phyloP scores from a whole-genome alignment of 2,329 filamentous ascomycete genomes.

The Aspergillus fructus region DNA sequence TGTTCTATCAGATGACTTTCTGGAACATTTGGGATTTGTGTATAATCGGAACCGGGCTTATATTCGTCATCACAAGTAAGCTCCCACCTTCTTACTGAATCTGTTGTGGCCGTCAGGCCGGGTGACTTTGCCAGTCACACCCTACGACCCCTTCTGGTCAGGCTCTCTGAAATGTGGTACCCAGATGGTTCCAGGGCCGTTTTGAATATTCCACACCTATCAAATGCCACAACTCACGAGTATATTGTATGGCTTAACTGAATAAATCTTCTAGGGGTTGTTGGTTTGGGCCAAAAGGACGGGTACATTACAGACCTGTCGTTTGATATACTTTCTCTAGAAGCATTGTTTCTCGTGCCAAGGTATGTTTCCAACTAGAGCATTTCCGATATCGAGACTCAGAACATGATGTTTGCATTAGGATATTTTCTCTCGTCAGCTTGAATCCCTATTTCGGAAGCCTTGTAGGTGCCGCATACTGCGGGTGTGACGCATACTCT shows the following conservation, averaged over 20 bases:
- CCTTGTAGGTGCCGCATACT: constrained; percentile 29
- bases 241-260: not conserved
- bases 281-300: constrained; percentile 64
- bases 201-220: not conserved
- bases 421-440: constrained; percentile 82
- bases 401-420: constrained; percentile 32
- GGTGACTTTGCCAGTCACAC: not conserved
- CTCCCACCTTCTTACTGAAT: constrained; percentile 15
- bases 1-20: constrained; percentile 81
- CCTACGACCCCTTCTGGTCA: not conserved
- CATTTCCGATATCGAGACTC: constrained; percentile 6
- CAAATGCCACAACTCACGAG: not conserved
- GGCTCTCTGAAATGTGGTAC: not conserved
- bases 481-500: not conserved
- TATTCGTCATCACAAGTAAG: constrained; percentile 72
- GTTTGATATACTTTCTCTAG: constrained; percentile 85
- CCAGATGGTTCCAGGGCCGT: not conserved
- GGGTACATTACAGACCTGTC: constrained; percentile 69
- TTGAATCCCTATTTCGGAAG: constrained; percentile 80
- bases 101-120: not conserved
- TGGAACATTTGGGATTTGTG: constrained; percentile 74
- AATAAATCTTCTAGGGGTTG: constrained; percentile 51
- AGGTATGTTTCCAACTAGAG: constrained; percentile 40
- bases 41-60: constrained; percentile 70
- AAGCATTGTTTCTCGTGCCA: constrained; percentile 86